Conservation (phyloP, 2,329 filamentous ascomycete species). For the Pestalotiopsis sp. region DNA sequence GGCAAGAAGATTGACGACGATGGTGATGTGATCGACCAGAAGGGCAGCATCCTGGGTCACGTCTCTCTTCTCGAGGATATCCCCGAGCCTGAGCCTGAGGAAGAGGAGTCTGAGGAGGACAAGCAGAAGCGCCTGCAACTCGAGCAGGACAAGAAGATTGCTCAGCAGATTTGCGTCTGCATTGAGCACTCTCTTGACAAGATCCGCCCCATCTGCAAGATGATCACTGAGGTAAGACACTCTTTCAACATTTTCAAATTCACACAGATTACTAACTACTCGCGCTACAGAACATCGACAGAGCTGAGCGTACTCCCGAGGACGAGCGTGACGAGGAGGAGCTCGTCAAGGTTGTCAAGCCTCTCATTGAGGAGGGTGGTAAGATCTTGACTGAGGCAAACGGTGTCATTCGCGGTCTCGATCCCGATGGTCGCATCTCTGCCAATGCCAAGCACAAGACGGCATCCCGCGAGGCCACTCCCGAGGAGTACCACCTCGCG, state of each 20-base stretch:
- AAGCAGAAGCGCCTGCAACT: slow-evolving; percentile 58
- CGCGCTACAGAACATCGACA: slow-evolving; percentile 67
- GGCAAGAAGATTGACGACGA: slow-evolving; percentile 73
- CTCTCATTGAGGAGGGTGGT: slow-evolving; percentile 83
- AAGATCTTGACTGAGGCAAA: slow-evolving; percentile 86
- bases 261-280: not conserved
- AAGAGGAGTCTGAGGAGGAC: slow-evolving; percentile 60
- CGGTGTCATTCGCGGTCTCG: slow-evolving; percentile 82
- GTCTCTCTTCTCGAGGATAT: slow-evolving; percentile 68
- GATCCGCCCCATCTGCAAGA: slow-evolving; percentile 81
- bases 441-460: slow-evolving; percentile 83
- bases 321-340: slow-evolving; percentile 90
- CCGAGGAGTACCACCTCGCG: slow-evolving; percentile 83
- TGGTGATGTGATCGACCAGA: slow-evolving; percentile 71
- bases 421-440: slow-evolving; percentile 85
- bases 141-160: slow-evolving; percentile 75
- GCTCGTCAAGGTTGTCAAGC: slow-evolving; percentile 83
- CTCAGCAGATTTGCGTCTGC: slow-evolving; percentile 72
- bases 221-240: slow-evolving; percentile 74
- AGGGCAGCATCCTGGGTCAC: slow-evolving; percentile 69
- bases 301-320: slow-evolving; percentile 77
- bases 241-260: not conserved
- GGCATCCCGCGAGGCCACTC: slow-evolving; percentile 73
- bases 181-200: slow-evolving; percentile 81
- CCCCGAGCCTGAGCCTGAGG: slow-evolving; percentile 39